Evolutionary conservation across 148 eudicot genomes (phyloP).

Genomic region (Linanthus parryae): DNA sequence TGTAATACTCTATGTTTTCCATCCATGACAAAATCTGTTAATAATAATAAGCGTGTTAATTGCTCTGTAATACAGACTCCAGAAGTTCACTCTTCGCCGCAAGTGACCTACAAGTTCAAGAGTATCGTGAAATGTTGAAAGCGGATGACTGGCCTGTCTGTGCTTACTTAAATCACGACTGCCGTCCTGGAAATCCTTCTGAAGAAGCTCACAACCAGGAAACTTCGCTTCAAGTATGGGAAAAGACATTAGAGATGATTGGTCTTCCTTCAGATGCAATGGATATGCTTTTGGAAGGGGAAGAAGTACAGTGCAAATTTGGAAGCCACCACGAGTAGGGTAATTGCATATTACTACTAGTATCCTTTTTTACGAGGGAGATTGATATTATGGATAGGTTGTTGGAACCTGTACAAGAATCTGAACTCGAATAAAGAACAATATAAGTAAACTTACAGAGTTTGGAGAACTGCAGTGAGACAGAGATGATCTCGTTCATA

Average conservation of each 20-base stretch:
- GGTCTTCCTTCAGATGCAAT: conserved; percentile 83
- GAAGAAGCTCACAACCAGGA: conserved; percentile 86
- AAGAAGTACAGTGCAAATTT: conserved; percentile 56
- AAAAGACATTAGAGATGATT: conserved; percentile 73
- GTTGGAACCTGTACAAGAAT: no score
- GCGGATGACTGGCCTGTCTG: conserved; percentile 93
- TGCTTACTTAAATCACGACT: conserved; percentile 81
- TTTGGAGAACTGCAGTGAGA: no score
- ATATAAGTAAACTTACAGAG: no score
- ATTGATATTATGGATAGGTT: no score
- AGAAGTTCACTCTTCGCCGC: conserved; percentile 95
- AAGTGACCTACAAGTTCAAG: conserved; percentile 88
- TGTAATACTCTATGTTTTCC: no score
- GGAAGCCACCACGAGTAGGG: conserved; percentile 27
- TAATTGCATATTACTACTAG: no score
- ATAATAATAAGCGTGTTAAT: no score
- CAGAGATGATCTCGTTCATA: no score
- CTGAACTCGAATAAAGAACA: no score
- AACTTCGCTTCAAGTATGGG: conserved; percentile 73
- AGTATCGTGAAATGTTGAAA: conserved; percentile 73
- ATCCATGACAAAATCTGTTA: no score
- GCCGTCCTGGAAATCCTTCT: conserved; percentile 86
- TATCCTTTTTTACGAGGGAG: no score
- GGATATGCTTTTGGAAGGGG: conserved; percentile 78
- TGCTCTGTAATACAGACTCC: conserved; percentile 67